Evolutionary conservation across 1,284 basidiomycete species (phyloP).

Genomic region (Pseudozyma flocculosa): DNA sequence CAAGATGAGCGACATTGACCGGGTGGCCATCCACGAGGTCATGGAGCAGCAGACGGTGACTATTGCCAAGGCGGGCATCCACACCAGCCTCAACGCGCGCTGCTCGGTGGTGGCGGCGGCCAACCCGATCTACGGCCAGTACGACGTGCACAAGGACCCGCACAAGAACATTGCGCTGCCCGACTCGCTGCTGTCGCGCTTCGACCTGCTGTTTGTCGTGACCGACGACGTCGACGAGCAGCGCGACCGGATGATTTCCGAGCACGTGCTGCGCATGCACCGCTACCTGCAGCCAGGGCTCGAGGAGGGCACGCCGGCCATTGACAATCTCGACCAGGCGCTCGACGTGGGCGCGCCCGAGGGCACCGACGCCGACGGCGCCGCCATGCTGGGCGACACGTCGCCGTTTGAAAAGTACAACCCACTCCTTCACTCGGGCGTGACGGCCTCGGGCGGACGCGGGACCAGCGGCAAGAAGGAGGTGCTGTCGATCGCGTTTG

Average conservation of each 20-base stretch:
- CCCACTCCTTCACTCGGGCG: slow-evolving; percentile 85
- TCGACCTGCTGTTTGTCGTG: slow-evolving; percentile 96
- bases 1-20: slow-evolving; percentile 98
- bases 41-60: slow-evolving; percentile 98
- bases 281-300: slow-evolving; percentile 93
- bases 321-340: slow-evolving; percentile 74
- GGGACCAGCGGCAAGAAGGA: slow-evolving; percentile 64
- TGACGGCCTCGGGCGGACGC: slow-evolving; percentile 60
- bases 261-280: slow-evolving; percentile 97
- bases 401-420: slow-evolving; percentile 82
- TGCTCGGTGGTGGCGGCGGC: slow-evolving; percentile 98
- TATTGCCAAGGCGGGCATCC: slow-evolving; percentile 98
- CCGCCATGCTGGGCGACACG: slow-evolving; percentile 40
- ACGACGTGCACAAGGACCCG: slow-evolving; percentile 99
- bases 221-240: slow-evolving; percentile 97
- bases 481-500: slow-evolving; percentile 86
- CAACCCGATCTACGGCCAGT: slow-evolving; percentile 98
- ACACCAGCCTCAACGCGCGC: slow-evolving; percentile 94
- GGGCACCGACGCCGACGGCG: slow-evolving; percentile 43
- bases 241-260: slow-evolving; percentile 89
- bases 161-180: slow-evolving; percentile 98
- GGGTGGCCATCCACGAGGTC: slow-evolving; percentile 99
- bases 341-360: slow-evolving; percentile 52
- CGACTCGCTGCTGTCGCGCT: slow-evolving; percentile 96
- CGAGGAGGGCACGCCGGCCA: slow-evolving; percentile 79